Percentiles rank a stretch among this genome's conserved stretches.
phyloP scores from a whole-genome alignment of 192 early-diverging fungal genomes.

The Podila epigama region DNA sequence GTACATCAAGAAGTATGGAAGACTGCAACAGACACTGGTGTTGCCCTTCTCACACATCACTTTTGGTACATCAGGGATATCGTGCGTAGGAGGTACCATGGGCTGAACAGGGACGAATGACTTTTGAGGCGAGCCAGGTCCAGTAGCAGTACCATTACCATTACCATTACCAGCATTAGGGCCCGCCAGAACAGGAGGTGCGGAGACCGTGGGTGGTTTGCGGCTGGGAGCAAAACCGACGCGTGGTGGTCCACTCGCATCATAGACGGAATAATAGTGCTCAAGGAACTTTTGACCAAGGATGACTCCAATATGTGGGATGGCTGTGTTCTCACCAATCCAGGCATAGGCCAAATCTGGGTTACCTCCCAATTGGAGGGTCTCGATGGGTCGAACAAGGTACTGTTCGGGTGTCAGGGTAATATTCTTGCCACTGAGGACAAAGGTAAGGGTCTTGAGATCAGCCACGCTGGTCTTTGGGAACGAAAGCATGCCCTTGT shows the following conservation, averaged over 20 bases:
- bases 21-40: too few relatives aligned
- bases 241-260: constrained; percentile 14
- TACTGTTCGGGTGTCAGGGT: constrained; percentile 9
- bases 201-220: neutral
- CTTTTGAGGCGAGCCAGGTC: too few relatives aligned
- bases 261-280: constrained; percentile 24
- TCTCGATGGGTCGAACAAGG: neutral
- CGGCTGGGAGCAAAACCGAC: constrained; percentile 18
- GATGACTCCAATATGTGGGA: constrained; percentile 8
- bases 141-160: too few relatives aligned
- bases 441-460: neutral
- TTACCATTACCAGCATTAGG: too few relatives aligned
- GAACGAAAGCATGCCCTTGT: neutral
- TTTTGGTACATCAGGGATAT: too few relatives aligned
- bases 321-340: neutral
- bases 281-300: constrained; percentile 43
- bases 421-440: neutral
- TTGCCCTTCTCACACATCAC: too few relatives aligned
- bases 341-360: neutral
- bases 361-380: neutral
- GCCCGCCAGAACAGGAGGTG: too few relatives aligned
- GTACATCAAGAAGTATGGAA: too few relatives aligned
- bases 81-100: too few relatives aligned
- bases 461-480: neutral
- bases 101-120: too few relatives aligned